Evolutionary conservation across 2,329 filamentous ascomycete genomes (phyloP).

Genomic region (Keithomyces neogunnii): DNA sequence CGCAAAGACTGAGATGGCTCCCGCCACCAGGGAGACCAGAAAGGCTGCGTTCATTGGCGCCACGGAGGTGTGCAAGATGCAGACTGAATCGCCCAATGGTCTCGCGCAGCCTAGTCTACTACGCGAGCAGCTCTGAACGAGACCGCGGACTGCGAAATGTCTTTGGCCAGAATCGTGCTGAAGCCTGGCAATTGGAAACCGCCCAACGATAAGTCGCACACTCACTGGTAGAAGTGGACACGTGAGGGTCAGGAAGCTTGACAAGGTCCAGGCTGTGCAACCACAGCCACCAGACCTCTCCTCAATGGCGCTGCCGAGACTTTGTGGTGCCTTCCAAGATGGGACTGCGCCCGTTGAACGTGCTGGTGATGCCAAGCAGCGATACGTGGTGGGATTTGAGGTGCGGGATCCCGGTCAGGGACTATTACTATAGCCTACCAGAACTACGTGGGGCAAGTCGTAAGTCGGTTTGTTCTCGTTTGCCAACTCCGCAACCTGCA

Average conservation of each 20-base stretch:
- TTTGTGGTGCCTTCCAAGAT: background rate
- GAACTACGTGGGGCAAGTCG: background rate
- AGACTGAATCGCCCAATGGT: background rate
- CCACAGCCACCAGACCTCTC: background rate
- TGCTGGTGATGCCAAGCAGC: background rate
- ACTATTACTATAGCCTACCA: background rate
- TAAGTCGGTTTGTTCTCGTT: no score
- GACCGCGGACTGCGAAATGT: background rate
- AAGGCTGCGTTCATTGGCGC: slow-evolving; percentile 16
- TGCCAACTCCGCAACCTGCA: no score
- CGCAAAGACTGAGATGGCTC: slow-evolving; percentile 23
- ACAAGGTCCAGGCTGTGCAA: background rate
- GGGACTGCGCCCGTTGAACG: background rate
- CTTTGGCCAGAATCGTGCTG: background rate
- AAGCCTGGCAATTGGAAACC: no score
- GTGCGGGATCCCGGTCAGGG: background rate
- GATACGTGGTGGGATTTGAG: background rate
- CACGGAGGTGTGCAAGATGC: background rate
- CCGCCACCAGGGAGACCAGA: slow-evolving; percentile 25
- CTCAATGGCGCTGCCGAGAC: background rate
- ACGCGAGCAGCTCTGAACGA: background rate
- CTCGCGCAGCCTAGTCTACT: background rate
- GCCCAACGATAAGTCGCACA: background rate
- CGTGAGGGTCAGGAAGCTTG: background rate
- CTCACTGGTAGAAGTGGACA: background rate